Conservation (phyloP, 495 filamentous ascomycete species). For the Aspergillus taichungensis region DNA sequence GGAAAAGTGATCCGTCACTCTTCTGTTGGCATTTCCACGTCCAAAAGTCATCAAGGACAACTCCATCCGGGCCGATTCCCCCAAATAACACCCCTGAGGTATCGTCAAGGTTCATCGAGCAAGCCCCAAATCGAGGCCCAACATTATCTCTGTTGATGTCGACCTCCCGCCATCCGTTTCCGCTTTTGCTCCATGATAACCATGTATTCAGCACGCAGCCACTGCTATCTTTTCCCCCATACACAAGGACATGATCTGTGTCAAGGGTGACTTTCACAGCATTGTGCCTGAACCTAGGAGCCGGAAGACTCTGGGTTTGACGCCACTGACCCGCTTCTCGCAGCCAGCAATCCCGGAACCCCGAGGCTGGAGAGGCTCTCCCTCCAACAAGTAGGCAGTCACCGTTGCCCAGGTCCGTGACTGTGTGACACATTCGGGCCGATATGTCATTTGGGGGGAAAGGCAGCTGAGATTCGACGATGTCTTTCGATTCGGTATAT, state of each 20-base stretch:
- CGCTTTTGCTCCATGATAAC: conserved; percentile 51
- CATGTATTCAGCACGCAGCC: conserved; percentile 49
- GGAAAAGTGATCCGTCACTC: conserved; percentile 15
- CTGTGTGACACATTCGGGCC: conserved; percentile 67
- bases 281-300: conserved; percentile 64
- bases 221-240: conserved; percentile 59
- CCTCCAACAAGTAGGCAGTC: conserved; percentile 67
- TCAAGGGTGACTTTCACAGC: conserved; percentile 42
- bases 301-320: conserved; percentile 50
- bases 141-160: conserved; percentile 31
- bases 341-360: conserved; percentile 65
- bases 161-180: conserved; percentile 42
- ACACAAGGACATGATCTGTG: conserved; percentile 45
- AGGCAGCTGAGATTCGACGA: conserved; percentile 6
- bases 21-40: conserved; percentile 40
- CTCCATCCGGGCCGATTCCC: conserved; percentile 54
- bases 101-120: conserved; percentile 30
- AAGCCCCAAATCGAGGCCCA: conserved; percentile 53
- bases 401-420: conserved; percentile 46
- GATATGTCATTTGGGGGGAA: conserved; percentile 33
- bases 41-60: conserved; percentile 48
- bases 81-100: conserved; percentile 54
- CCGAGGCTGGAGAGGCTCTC: conserved; percentile 59
- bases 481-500: conserved; percentile 28
- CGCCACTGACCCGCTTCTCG: conserved; percentile 51